Evolutionary conservation across 768 basidiomycete species (phyloP), one percentile per base, ranked within the genome.

Genomic region (Pleurotus pulmonarius): DNA sequence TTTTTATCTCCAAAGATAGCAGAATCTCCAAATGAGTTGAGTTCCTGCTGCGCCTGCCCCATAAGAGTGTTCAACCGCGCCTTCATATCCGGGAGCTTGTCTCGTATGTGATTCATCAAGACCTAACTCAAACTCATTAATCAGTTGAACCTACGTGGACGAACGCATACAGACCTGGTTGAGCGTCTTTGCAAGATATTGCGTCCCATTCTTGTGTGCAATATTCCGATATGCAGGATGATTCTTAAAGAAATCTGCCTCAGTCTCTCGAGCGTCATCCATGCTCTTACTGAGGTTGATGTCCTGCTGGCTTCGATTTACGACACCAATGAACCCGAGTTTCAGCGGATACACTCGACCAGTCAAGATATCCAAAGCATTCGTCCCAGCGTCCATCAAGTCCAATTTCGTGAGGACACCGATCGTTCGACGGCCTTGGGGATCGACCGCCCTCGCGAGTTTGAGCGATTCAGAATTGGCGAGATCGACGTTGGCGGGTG

Each of bases 41-140:
- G 82, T 70, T 99, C 97, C 69, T 99, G 97, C 67, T 98, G 96
- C 6, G 97, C 94, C 73, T 99, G 97, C 13, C 96, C 95, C 92
- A 98, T 98, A 20, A 98, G 75, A 2, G 97, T 99, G 68, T 98
- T 99, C 58, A 99, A 74, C 16, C 94, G 82, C 13, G 97, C 97
- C 70, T 99, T 99, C 97, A 99, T 98, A 70, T 99, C 97, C 0
- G 97, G 97, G 38, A 99, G 80, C 72, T 98, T 99, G 66, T 99
- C 97, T 58, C 97, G 86, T 60, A 99, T 98, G 68, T 99, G 97
- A 68, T 92, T 92, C 83, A 99, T 87, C 59, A 99, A 73, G 29
- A 98, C 94, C 92, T 87, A 13, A 34, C 11, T 11, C 29, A 11
- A 34, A 34, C 20, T 20, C 20, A 20, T 20, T 11, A 34, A 8